phyloP scores from a whole-genome alignment of 1,284 basidiomycete genomes.

The Thelephora terrestris region DNA sequence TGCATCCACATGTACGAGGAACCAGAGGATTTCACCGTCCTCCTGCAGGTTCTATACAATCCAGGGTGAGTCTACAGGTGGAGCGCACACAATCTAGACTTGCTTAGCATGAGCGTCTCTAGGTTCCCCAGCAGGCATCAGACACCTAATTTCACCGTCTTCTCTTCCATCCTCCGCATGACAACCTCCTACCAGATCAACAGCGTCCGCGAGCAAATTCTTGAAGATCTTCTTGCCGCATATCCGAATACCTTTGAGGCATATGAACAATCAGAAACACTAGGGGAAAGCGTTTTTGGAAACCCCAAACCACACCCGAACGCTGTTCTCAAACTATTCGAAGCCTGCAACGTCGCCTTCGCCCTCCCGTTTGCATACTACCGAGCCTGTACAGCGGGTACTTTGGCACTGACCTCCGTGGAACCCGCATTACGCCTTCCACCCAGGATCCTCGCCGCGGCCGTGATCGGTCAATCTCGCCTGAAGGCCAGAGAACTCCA shows the following conservation, averaged over 20 bases:
- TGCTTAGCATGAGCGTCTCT: background rate
- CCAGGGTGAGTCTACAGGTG: background rate
- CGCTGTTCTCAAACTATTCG: background rate
- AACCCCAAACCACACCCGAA: background rate
- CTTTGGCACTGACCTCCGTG: background rate
- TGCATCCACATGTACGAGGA: background rate
- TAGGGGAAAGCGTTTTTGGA: background rate
- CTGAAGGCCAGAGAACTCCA: background rate
- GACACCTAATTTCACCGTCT: background rate
- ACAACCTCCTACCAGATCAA: background rate
- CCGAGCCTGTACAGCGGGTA: background rate
- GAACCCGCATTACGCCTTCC: background rate
- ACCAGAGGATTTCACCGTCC: background rate
- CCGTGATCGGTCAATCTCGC: background rate
- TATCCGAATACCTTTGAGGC: background rate
- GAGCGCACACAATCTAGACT: background rate
- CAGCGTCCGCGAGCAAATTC: background rate
- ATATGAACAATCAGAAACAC: background rate
- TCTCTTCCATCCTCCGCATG: slow-evolving; percentile 1
- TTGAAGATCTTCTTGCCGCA: background rate
- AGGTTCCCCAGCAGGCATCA: background rate
- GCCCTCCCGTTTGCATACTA: background rate
- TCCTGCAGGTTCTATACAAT: background rate
- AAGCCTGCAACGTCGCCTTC: background rate
- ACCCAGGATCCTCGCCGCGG: background rate